phyloP scores from a whole-genome alignment of 208 protist genomes.

The Acanthamoeba castellanii region DNA sequence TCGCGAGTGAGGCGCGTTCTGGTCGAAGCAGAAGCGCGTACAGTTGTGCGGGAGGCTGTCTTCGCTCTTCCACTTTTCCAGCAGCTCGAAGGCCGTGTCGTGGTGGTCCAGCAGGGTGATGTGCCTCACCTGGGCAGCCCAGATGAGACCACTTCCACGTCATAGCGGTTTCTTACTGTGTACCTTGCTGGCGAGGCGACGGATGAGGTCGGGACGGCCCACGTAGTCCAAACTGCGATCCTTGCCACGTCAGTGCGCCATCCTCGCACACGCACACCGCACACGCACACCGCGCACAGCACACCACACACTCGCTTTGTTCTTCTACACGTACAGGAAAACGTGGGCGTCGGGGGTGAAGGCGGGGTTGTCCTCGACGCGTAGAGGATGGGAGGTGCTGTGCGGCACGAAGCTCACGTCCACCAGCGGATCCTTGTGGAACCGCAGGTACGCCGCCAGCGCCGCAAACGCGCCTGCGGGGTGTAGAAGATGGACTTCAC shows the following conservation, averaged over 20 bases:
- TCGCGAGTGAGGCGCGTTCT: neutral
- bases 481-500: too few species aligned
- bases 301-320: too few species aligned
- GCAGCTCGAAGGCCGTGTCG: neutral
- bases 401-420: conserved; percentile 23
- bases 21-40: neutral
- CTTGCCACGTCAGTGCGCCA: neutral
- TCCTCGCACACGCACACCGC: neutral
- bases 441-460: conserved; percentile 13
- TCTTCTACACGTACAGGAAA: neutral
- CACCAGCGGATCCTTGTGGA: neutral
- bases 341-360: neutral
- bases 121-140: neutral
- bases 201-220: neutral
- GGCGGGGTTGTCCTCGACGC: neutral
- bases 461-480: conserved; percentile 3
- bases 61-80: neutral
- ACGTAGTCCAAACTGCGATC: neutral
- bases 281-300: neutral
- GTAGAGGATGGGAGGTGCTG: neutral
- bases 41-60: neutral
- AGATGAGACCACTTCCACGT: neutral
- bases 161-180: neutral
- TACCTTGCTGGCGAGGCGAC: neutral
- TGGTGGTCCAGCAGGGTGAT: conserved; percentile 16